phyloP scores from a whole-genome alignment of 495 filamentous ascomycete species.

The Glutinoglossum americanum region DNA sequence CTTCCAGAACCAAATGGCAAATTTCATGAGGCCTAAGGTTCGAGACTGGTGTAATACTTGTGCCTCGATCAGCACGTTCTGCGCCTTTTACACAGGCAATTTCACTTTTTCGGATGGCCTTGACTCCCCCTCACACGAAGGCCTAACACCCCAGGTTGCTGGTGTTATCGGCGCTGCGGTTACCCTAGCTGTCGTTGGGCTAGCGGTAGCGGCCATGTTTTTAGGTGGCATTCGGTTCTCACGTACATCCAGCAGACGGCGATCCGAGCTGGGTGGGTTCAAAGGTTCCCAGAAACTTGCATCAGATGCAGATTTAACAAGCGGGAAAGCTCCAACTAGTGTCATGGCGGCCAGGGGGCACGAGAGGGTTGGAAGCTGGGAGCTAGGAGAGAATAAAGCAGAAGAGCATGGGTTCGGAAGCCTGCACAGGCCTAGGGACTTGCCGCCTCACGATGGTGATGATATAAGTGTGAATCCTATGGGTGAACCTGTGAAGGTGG shows the following conservation, averaged over 20 bases:
- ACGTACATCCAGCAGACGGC: constrained; percentile 3
- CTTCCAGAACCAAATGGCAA: constrained; percentile 36
- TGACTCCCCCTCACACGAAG: constrained; percentile 4
- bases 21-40: constrained; percentile 35
- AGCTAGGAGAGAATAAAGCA: constrained; percentile 15
- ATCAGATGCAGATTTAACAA: constrained; percentile 26
- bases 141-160: constrained; percentile 26
- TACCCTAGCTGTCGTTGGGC: constrained; percentile 17
- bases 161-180: constrained; percentile 31
- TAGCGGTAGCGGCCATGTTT: constrained; percentile 19
- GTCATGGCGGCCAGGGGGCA: constrained; percentile 16
- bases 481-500: neutral
- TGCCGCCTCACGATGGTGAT: neutral
- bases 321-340: constrained; percentile 11
- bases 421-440: neutral
- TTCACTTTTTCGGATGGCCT: constrained; percentile 4
- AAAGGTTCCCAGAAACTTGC: constrained; percentile 28
- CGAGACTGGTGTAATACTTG: constrained; percentile 50
- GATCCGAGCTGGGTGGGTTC: constrained; percentile 21
- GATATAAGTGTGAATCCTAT: neutral
- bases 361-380: constrained; percentile 31
- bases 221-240: constrained; percentile 21
- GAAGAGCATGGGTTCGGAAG: neutral
- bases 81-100: constrained; percentile 20
- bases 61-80: constrained; percentile 37